Evolutionary conservation across 306 rosid species (phyloP), one percentile per base, ranked within the genome.

Genomic region (Dalbergia oliveri): DNA sequence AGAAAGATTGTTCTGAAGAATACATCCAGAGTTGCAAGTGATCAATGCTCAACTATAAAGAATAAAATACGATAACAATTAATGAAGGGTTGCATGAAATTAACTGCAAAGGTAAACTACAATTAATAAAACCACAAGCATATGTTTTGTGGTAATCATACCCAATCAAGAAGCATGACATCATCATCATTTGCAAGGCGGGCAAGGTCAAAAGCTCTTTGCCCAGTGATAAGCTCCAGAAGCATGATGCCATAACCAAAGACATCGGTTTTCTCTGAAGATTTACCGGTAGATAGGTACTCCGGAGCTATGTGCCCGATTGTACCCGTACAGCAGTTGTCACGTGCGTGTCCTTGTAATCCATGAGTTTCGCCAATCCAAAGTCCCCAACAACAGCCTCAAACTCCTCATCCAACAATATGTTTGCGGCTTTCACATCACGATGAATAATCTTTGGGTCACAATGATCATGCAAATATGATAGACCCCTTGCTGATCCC

Each of bases 81-180:
- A 19, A 26, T 63, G 43, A 69, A 74, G 76, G 75, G 31, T 13
- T 13, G 72, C 79, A 74, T 16, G 73, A 78, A 54, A 78, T 44
- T n/a, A 62, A 47, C 15, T 35, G 51, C 31, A 58, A 16, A 47
- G 41, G 78, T 26, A 26, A 26, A 26, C 31, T 26, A 50, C 3
- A 34, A 50, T 65, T 26, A 78, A 76, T 75, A 61, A 26, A 54
- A 39, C 68, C 53, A 75, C 57, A 39, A 50, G 58, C 35, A 69
- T 57, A 51, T 5, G 31, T 62, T 72, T 51, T 47, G 43, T 31
- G 4, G 58, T 69, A 14, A 58, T 81, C 93, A 87, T 89, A 95
- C 99, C 99, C 98, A 95, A 89, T 95, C 99, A 76, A 95, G 99
- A 66, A 95, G 87, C 99, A 95, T 95, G 80, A 95, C 99, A 82